Percentiles rank a stretch among this genome's conserved stretches.
Conservation (phyloP, 177 flowering plant genomes). For the Vitis hybrid region DNA sequence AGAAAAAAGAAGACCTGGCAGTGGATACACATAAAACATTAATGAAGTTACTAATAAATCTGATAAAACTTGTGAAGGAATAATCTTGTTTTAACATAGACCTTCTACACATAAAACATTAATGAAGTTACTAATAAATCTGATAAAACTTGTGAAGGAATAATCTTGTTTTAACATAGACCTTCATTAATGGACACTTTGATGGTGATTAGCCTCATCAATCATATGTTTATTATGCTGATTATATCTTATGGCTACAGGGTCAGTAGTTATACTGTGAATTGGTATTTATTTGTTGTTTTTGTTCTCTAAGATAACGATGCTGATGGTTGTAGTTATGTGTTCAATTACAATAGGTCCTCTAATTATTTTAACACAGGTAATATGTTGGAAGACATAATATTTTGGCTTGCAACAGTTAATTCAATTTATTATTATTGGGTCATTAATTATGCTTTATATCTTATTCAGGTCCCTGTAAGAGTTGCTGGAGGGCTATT, state of each 20-base stretch:
- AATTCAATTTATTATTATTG: background rate
- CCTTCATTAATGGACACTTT: background rate
- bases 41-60: too few relatives aligned
- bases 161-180: too few relatives aligned
- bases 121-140: too few relatives aligned
- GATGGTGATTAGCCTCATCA: background rate
- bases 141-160: too few relatives aligned
- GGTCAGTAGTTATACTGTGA: background rate
- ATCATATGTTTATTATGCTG: background rate
- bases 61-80: too few relatives aligned
- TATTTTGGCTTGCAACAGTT: constrained; percentile 1
- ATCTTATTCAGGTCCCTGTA: constrained; percentile 76
- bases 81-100: too few relatives aligned
- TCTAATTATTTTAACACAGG: background rate
- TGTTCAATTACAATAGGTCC: background rate
- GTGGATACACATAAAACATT: too few relatives aligned
- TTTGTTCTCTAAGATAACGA: background rate
- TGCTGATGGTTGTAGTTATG: background rate
- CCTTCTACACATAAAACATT: too few relatives aligned
- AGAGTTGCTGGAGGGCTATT: constrained; percentile 89
- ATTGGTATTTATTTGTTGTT: background rate
- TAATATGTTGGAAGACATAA: background rate
- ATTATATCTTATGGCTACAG: background rate
- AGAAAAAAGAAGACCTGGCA: too few relatives aligned
- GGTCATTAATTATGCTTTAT: background rate